Conservation (phyloP, 1,284 basidiomycete genomes). For the Trametes versicolor region DNA sequence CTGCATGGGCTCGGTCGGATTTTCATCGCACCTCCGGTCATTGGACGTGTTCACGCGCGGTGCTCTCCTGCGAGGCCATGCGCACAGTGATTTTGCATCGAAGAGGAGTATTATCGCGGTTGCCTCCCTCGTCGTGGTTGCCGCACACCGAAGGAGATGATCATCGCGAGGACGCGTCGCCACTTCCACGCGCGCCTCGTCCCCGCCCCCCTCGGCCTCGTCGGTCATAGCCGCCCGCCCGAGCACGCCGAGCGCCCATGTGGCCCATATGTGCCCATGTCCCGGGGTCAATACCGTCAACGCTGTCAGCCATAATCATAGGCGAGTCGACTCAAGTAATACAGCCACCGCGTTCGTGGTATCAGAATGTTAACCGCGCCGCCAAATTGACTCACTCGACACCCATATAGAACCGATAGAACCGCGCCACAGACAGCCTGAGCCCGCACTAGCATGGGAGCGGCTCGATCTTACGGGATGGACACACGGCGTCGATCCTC, state of each 20-base stretch:
- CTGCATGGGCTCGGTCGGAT: constrained; percentile 1
- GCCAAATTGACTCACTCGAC: neutral
- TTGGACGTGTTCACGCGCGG: neutral
- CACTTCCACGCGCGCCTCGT: neutral
- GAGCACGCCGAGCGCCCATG: constrained; percentile 13
- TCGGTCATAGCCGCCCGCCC: constrained; percentile 7
- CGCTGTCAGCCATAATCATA: neutral
- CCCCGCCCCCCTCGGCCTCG: constrained; percentile 4
- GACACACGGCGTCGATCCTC: neutral
- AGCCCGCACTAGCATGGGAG: neutral
- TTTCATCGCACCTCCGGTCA: constrained; percentile 1
- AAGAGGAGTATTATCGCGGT: neutral
- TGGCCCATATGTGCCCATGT: constrained; percentile 8
- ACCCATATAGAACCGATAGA: neutral
- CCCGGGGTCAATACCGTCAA: neutral
- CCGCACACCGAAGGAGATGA: neutral
- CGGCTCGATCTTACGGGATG: neutral
- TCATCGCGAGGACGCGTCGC: neutral
- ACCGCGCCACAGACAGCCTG: neutral
- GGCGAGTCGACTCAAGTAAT: no score
- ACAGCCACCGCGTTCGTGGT: neutral
- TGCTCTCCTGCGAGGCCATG: neutral
- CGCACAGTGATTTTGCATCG: neutral
- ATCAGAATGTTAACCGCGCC: neutral
- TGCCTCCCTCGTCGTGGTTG: neutral